These are phyloP conservation scores for Eremothecium cymbalariae DNA, from an alignment of 1,139 yeast genomes.

Conservation along the genomic window DNA sequence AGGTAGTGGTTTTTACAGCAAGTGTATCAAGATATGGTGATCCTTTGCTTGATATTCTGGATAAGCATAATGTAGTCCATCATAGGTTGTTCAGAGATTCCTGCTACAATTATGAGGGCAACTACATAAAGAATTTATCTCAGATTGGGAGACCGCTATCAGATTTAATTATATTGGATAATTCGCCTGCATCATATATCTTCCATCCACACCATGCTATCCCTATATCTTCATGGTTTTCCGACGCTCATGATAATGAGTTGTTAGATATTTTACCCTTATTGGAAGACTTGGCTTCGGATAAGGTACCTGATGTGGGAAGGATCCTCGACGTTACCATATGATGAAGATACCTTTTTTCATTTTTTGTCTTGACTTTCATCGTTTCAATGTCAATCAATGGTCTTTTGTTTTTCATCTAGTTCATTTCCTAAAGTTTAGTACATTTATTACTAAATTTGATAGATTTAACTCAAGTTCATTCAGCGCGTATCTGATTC, in stretches of 20 bases:
- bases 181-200: constrained; percentile 93
- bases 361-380: background rate
- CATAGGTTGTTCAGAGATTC: constrained; percentile 89
- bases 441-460: too few species aligned
- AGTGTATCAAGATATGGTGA: constrained; percentile 93
- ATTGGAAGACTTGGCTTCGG: constrained; percentile 68
- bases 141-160: constrained; percentile 88
- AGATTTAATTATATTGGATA: constrained; percentile 85
- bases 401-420: background rate
- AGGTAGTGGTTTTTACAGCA: constrained; percentile 95
- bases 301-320: constrained; percentile 69
- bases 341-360: constrained; percentile 24
- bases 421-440: background rate
- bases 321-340: constrained; percentile 70
- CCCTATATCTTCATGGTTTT: constrained; percentile 98
- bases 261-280: constrained; percentile 84
- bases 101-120: constrained; percentile 76
- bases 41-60: constrained; percentile 84
- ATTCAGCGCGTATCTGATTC: too few species aligned
- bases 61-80: constrained; percentile 56
- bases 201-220: constrained; percentile 97
- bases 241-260: constrained; percentile 96
- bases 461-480: constrained; percentile 8
- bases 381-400: background rate
- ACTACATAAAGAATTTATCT: constrained; percentile 84